phyloP scores from a whole-genome alignment of 1,139 yeast genomes.

The Suhomyces atakaporum region DNA sequence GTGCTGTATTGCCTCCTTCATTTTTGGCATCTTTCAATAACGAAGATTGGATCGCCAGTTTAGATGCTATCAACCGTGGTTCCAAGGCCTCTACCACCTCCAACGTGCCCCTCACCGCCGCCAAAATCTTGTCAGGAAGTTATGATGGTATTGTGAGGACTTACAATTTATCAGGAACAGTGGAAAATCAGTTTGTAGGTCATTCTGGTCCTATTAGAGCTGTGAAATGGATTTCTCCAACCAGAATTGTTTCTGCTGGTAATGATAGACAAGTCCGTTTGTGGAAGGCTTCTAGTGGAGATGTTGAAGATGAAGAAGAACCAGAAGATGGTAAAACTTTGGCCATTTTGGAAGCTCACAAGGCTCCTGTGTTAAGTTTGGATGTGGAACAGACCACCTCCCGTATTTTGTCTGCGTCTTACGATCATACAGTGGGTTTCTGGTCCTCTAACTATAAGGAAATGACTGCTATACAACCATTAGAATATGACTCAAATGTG shows the following conservation, averaged over 20 bases:
- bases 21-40: slow-evolving; percentile 84
- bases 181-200: slow-evolving; percentile 80
- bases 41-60: slow-evolving; percentile 94
- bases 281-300: slow-evolving; percentile 72
- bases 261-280: slow-evolving; percentile 86
- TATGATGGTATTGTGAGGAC: slow-evolving; percentile 94
- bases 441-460: slow-evolving; percentile 90
- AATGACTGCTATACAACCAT: slow-evolving; percentile 72
- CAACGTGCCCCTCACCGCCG: slow-evolving; percentile 29
- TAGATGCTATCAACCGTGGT: slow-evolving; percentile 50
- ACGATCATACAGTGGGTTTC: slow-evolving; percentile 76
- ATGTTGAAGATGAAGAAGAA: slow-evolving; percentile 48
- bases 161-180: slow-evolving; percentile 82
- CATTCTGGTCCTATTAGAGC: slow-evolving; percentile 85
- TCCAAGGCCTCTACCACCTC: slow-evolving; percentile 32
- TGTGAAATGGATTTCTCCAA: slow-evolving; percentile 74
- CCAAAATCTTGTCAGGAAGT: slow-evolving; percentile 79
- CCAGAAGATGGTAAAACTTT: slow-evolving; percentile 73
- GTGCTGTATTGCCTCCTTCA: slow-evolving; percentile 92
- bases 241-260: slow-evolving; percentile 81
- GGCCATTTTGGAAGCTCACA: slow-evolving; percentile 87
- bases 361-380: slow-evolving; percentile 78
- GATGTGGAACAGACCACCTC: slow-evolving; percentile 55
- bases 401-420: slow-evolving; percentile 79
- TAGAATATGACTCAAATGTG: slow-evolving; percentile 50